Percentiles rank a stretch among this genome's conserved stretches.
Conservation (phyloP, 257 asterid genomes). For the Gynochthodes officinalis region DNA sequence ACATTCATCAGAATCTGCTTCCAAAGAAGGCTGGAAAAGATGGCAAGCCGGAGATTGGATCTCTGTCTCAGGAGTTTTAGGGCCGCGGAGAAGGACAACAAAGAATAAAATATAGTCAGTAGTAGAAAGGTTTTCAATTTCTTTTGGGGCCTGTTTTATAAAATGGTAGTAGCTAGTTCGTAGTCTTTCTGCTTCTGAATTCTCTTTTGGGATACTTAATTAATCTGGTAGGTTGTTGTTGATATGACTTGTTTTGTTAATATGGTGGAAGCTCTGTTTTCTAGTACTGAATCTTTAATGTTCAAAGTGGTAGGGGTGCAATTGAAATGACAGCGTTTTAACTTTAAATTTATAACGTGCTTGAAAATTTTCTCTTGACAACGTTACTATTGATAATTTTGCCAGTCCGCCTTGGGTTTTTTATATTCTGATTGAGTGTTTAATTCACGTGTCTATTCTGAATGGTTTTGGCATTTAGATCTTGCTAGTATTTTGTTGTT, state of each 20-base stretch:
- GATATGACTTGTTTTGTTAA: too few species aligned
- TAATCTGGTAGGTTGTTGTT: not conserved
- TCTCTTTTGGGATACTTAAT: not conserved
- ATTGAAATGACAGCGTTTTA: not conserved
- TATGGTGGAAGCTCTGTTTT: not conserved
- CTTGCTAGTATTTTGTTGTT: too few species aligned
- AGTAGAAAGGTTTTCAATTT: not conserved
- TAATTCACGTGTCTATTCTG: too few species aligned
- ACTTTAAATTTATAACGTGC: too few species aligned
- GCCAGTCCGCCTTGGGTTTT: too few species aligned
- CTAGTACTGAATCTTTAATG: not conserved
- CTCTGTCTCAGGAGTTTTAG: constrained; percentile 64
- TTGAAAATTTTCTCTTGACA: too few species aligned
- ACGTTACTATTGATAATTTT: too few species aligned
- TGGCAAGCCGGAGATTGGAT: constrained; percentile 44
- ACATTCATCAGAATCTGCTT: constrained; percentile 50
- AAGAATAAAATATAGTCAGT: not conserved
- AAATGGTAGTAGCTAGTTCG: not conserved
- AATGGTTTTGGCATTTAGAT: too few species aligned
- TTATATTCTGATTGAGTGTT: too few species aligned
- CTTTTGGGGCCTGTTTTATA: not conserved
- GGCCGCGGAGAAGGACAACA: not conserved
- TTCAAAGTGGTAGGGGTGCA: not conserved
- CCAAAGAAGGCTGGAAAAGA: constrained; percentile 43
- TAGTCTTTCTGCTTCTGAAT: not conserved